These are phyloP conservation scores for Penicillium flavigenum DNA, from an alignment of 495 filamentous ascomycete genomes.

Conservation along the genomic window DNA sequence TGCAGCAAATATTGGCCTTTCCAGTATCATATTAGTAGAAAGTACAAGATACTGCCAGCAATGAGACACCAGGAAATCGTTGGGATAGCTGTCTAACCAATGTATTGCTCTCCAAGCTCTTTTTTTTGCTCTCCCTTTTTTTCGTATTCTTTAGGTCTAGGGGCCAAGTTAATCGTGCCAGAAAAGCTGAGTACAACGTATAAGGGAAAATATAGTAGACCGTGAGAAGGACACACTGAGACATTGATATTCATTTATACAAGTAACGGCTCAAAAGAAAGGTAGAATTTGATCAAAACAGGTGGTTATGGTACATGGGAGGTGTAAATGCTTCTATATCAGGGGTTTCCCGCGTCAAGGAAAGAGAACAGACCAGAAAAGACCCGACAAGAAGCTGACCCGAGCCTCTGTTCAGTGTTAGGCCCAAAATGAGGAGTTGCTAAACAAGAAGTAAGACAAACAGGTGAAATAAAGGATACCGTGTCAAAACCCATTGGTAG, in stretches of 20 bases:
- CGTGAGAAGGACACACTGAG: background rate
- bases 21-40: background rate
- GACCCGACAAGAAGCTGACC: too few relatives aligned
- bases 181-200: background rate
- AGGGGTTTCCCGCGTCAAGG: background rate
- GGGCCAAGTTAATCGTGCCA: background rate
- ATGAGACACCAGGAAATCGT: background rate
- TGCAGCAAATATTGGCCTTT: background rate
- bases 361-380: background rate
- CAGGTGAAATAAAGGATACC: background rate
- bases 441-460: conserved; percentile 1
- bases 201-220: background rate
- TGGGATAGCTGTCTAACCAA: background rate
- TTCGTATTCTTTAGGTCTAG: background rate
- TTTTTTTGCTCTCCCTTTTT: background rate
- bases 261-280: conserved; percentile 2
- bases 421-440: background rate
- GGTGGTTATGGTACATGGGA: conserved; percentile 28
- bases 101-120: background rate
- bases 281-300: conserved; percentile 9
- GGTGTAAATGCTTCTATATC: conserved; percentile 23
- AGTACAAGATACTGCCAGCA: background rate
- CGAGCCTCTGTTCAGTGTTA: background rate
- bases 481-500: background rate
- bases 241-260: conserved; percentile 10